Evolutionary conservation across 768 basidiomycete genomes (phyloP).

Genomic region (Crassisporium funariophilum): DNA sequence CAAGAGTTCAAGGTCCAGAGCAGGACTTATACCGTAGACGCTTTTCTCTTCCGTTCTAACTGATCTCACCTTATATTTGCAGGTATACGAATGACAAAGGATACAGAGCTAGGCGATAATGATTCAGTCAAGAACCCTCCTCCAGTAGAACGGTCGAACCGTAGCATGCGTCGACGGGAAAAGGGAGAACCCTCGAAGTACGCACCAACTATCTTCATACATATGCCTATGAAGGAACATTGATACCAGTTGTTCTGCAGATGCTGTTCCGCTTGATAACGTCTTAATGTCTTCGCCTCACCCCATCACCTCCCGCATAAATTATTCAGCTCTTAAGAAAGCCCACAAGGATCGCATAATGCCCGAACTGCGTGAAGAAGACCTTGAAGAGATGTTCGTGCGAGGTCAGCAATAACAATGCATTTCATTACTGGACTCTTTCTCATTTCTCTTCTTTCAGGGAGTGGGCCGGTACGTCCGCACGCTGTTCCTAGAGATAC

Average conservation of each 20-base stretch:
- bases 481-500: slow-evolving; percentile 20
- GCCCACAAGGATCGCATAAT: slow-evolving; percentile 63
- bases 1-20: slow-evolving; percentile 41
- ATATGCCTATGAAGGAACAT: slow-evolving; percentile 14
- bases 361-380: slow-evolving; percentile 73
- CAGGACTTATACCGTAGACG: slow-evolving; percentile 56
- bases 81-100: slow-evolving; percentile 74
- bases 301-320: slow-evolving; percentile 34
- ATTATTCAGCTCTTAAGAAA: slow-evolving; percentile 73
- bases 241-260: slow-evolving; percentile 33
- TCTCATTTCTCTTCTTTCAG: slow-evolving; percentile 36
- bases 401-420: slow-evolving; percentile 55
- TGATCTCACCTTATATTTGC: slow-evolving; percentile 1
- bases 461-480: slow-evolving; percentile 72
- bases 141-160: slow-evolving; percentile 47
- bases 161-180: slow-evolving; percentile 48
- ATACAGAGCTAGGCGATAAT: slow-evolving; percentile 90
- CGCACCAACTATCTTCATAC: slow-evolving; percentile 10
- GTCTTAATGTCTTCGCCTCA: slow-evolving; percentile 18
- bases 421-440: neutral
- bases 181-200: slow-evolving; percentile 34
- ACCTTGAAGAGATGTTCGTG: slow-evolving; percentile 87
- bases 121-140: slow-evolving; percentile 68
- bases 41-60: neutral
- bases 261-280: slow-evolving; percentile 41